Evolutionary conservation across 2,329 filamentous ascomycete species (phyloP).

Genomic region (Peltaster fructicola): DNA sequence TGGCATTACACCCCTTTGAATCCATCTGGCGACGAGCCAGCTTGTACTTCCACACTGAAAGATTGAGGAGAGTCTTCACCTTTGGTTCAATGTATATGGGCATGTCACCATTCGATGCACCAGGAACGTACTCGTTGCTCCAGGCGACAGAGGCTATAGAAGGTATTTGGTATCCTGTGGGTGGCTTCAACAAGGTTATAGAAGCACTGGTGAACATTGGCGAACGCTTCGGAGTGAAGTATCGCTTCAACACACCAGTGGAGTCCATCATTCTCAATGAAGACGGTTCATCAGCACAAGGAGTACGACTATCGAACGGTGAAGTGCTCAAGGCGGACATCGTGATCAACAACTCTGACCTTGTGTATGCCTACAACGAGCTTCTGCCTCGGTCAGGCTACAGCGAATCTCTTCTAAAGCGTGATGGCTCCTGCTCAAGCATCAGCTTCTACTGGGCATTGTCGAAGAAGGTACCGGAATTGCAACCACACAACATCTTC

Average conservation of each 20-base stretch:
- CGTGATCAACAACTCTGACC: constrained; percentile 54
- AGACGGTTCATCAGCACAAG: constrained; percentile 36
- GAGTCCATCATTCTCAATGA: constrained; percentile 34
- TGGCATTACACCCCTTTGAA: constrained; percentile 51
- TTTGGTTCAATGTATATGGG: constrained; percentile 75
- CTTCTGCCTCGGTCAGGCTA: constrained; percentile 38
- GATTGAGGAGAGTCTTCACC: constrained; percentile 52
- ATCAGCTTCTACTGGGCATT: constrained; percentile 66
- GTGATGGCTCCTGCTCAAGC: constrained; percentile 48
- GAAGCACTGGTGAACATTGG: constrained; percentile 47
- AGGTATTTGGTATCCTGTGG: constrained; percentile 58
- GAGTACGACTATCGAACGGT: constrained; percentile 41
- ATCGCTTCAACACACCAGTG: constrained; percentile 42
- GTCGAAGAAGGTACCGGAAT: constrained; percentile 39
- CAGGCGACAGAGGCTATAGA: constrained; percentile 62
- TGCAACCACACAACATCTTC: constrained; percentile 61
- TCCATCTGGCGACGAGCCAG: constrained; percentile 49
- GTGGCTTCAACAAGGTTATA: constrained; percentile 48
- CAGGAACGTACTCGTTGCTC: constrained; percentile 53
- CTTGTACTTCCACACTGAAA: constrained; percentile 52
- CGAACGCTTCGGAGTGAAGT: constrained; percentile 42
- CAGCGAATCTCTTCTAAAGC: constrained; percentile 27
- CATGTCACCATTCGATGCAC: constrained; percentile 61
- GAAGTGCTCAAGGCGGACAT: constrained; percentile 44
- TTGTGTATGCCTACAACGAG: constrained; percentile 58